These are phyloP conservation scores for Orychophragmus violaceus DNA, from an alignment of 345 rosid genomes.

Conservation along the genomic window DNA sequence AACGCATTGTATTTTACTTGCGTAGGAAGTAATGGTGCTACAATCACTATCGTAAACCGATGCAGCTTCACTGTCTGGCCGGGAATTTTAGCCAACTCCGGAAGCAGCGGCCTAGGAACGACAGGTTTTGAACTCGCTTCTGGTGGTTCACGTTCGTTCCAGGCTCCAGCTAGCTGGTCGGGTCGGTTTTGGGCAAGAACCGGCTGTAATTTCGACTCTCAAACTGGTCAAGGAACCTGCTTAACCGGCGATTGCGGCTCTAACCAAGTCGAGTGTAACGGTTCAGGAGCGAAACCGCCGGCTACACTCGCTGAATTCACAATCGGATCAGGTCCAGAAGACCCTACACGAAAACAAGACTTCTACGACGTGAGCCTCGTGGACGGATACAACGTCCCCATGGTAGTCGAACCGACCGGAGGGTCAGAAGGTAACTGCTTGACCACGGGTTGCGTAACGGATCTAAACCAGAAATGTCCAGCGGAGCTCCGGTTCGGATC, in stretches of 20 bases:
- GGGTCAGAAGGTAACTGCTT: slow-evolving; percentile 48
- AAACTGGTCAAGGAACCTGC: slow-evolving; percentile 46
- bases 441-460: slow-evolving; percentile 55
- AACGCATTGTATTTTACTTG: slow-evolving; percentile 13
- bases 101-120: slow-evolving; percentile 38
- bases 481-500: slow-evolving; percentile 39
- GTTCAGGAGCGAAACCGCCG: slow-evolving; percentile 54
- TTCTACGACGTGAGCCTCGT: slow-evolving; percentile 33
- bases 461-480: slow-evolving; percentile 64
- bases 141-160: slow-evolving; percentile 45
- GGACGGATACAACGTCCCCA: slow-evolving; percentile 29
- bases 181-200: slow-evolving; percentile 78
- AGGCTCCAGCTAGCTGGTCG: slow-evolving; percentile 56
- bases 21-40: slow-evolving; percentile 46
- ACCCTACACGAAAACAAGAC: slow-evolving; percentile 45
- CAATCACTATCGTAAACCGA: slow-evolving; percentile 47
- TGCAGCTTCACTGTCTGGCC: slow-evolving; percentile 73
- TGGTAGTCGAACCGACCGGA: slow-evolving; percentile 52
- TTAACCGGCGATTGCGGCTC: slow-evolving; percentile 72
- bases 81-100: slow-evolving; percentile 45
- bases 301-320: slow-evolving; percentile 68
- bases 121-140: slow-evolving; percentile 55
- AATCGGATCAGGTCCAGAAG: slow-evolving; percentile 46
- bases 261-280: slow-evolving; percentile 54
- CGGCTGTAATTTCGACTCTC: slow-evolving; percentile 43